Conservation (phyloP, 1,284 basidiomycete genomes). For the Ganoderma lingzhi region DNA sequence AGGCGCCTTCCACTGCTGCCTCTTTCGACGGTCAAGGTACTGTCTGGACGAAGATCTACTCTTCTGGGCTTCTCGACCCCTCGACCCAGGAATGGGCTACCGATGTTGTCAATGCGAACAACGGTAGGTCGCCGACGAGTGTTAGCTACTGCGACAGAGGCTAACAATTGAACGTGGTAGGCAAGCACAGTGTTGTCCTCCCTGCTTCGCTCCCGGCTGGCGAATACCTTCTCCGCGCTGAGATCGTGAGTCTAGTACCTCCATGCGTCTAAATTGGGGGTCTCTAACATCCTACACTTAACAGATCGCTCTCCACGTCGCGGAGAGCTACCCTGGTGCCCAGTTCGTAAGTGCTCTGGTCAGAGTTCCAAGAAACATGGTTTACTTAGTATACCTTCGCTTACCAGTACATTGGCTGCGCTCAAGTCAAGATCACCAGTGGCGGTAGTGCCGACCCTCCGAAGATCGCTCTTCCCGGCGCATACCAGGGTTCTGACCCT, state of each 20-base stretch:
- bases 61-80: slow-evolving; percentile 52
- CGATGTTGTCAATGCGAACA: slow-evolving; percentile 55
- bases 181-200: slow-evolving; percentile 55
- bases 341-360: slow-evolving; percentile 45
- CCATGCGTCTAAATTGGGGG: neutral
- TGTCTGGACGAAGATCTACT: slow-evolving; percentile 64
- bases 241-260: slow-evolving; percentile 47
- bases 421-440: slow-evolving; percentile 53
- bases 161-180: slow-evolving; percentile 28
- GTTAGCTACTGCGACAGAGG: neutral
- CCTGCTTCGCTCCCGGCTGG: slow-evolving; percentile 56
- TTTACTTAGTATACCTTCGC: neutral
- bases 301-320: slow-evolving; percentile 56
- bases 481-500: slow-evolving; percentile 53
- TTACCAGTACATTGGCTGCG: slow-evolving; percentile 49
- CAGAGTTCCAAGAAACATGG: neutral
- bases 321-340: slow-evolving; percentile 51
- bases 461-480: slow-evolving; percentile 55
- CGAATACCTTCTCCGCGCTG: slow-evolving; percentile 58
- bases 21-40: slow-evolving; percentile 55
- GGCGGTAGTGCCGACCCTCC: slow-evolving; percentile 55
- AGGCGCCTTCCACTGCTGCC: slow-evolving; percentile 54
- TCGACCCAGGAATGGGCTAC: slow-evolving; percentile 52
- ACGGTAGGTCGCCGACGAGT: slow-evolving; percentile 37
- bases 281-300: neutral